These are phyloP conservation scores for Linderina pennispora DNA, from an alignment of 192 early-diverging fungal genomes.

Conservation along the genomic window DNA sequence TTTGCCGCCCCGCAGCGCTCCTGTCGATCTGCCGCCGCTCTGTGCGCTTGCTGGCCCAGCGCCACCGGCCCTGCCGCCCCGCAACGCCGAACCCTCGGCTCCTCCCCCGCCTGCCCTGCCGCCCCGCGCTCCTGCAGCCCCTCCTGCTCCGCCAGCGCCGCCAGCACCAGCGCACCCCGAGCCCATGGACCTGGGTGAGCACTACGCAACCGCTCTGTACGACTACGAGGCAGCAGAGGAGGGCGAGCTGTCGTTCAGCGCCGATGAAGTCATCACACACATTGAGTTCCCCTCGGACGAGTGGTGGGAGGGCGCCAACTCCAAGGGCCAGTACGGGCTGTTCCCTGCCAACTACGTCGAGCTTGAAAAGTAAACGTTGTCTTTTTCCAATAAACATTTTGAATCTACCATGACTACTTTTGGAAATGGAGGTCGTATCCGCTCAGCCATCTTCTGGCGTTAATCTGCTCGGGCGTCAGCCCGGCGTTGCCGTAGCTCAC, in stretches of 20 bases:
- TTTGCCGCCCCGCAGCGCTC: background rate
- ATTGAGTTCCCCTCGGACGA: conserved; percentile 81
- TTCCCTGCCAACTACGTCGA: conserved; percentile 66
- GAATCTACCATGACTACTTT: conserved; percentile 8
- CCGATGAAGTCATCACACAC: conserved; percentile 66
- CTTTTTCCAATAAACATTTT: background rate
- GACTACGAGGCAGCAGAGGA: conserved; percentile 83
- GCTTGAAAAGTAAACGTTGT: conserved; percentile 8
- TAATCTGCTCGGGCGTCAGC: conserved; percentile 51
- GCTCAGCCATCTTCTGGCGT: conserved; percentile 59
- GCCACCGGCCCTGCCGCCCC: background rate
- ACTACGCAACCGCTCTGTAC: conserved; percentile 61
- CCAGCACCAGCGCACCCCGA: conserved; percentile 8
- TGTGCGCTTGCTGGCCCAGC: background rate
- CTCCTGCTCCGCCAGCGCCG: conserved; percentile 10
- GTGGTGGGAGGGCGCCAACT: conserved; percentile 84
- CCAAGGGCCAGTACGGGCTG: conserved; percentile 53
- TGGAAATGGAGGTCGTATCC: conserved; percentile 85
- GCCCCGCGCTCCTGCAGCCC: background rate
- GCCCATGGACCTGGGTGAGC: conserved; percentile 22
- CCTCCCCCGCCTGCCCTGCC: conserved; percentile 1
- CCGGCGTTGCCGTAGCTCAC: conserved; percentile 79
- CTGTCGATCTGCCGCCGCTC: background rate
- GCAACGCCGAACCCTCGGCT: background rate
- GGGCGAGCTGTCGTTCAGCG: conserved; percentile 79